Evolutionary conservation across 495 filamentous ascomycete species (phyloP).

Genomic region (Neurospora sp.): DNA sequence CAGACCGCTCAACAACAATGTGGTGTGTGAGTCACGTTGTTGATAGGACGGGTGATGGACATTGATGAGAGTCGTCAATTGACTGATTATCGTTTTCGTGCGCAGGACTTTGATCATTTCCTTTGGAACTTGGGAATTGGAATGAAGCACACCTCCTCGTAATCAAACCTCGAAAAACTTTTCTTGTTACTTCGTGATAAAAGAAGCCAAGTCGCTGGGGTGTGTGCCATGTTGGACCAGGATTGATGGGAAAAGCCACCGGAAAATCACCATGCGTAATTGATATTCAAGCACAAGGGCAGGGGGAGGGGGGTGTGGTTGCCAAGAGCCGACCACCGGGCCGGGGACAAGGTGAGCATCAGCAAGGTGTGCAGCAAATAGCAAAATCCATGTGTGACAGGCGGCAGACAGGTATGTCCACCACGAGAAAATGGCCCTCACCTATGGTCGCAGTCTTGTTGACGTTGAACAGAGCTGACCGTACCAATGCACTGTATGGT

Average conservation of each 20-base stretch:
- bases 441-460: not conserved
- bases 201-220: not conserved
- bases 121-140: not conserved
- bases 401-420: not conserved
- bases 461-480: not conserved
- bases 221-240: not conserved
- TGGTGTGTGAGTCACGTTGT: constrained; percentile 26
- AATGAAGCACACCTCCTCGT: not conserved
- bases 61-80: not conserved
- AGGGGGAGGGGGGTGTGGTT: not conserved
- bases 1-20: constrained; percentile 7
- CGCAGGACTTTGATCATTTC: not conserved
- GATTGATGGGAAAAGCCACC: not conserved
- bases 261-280: not conserved
- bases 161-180: not conserved
- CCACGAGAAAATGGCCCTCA: not conserved
- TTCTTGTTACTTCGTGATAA: not conserved
- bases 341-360: not conserved
- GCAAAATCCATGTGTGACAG: not conserved
- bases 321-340: not conserved
- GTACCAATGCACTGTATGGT: not conserved
- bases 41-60: not conserved
- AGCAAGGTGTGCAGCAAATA: not conserved
- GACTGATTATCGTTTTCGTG: not conserved
- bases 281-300: not conserved